Conservation (phyloP, 2,329 filamentous ascomycete genomes). For the Ascochyta fabae region DNA sequence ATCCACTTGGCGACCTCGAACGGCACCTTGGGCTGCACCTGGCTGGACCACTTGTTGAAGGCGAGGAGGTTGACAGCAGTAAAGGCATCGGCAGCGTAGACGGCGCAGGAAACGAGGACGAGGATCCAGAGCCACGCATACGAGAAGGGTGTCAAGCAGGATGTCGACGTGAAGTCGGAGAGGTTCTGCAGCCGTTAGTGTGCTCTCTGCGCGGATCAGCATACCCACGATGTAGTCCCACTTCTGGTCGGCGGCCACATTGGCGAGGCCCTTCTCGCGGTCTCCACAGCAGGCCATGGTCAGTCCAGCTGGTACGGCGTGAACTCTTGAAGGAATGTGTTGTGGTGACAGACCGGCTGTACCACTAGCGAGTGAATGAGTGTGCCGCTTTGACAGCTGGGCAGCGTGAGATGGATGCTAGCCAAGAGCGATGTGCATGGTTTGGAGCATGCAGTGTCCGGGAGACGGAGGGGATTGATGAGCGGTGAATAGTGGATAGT, state of each 20-base stretch:
- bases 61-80: slow-evolving; percentile 89
- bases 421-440: slow-evolving; percentile 38
- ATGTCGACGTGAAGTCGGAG: slow-evolving; percentile 81
- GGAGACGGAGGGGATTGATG: too few species aligned
- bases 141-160: slow-evolving; percentile 77
- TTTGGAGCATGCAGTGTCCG: slow-evolving; percentile 39
- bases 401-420: slow-evolving; percentile 28
- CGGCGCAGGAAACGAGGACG: slow-evolving; percentile 77
- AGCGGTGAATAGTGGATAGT: too few species aligned
- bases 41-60: slow-evolving; percentile 87
- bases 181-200: slow-evolving; percentile 50
- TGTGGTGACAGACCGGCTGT: slow-evolving; percentile 50
- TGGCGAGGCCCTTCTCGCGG: slow-evolving; percentile 43
- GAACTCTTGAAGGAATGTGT: slow-evolving; percentile 15
- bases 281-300: slow-evolving; percentile 49
- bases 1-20: slow-evolving; percentile 90
- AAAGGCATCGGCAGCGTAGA: slow-evolving; percentile 90
- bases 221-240: slow-evolving; percentile 87
- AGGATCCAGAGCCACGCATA: slow-evolving; percentile 87
- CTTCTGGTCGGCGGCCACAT: slow-evolving; percentile 59
- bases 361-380: slow-evolving; percentile 40
- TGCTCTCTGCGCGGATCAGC: background rate
- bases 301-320: slow-evolving; percentile 46
- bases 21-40: slow-evolving; percentile 78
- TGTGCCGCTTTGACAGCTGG: slow-evolving; percentile 27